Evolutionary conservation across 148 eudicot species (phyloP).

Genomic region (Cornus kousa): DNA sequence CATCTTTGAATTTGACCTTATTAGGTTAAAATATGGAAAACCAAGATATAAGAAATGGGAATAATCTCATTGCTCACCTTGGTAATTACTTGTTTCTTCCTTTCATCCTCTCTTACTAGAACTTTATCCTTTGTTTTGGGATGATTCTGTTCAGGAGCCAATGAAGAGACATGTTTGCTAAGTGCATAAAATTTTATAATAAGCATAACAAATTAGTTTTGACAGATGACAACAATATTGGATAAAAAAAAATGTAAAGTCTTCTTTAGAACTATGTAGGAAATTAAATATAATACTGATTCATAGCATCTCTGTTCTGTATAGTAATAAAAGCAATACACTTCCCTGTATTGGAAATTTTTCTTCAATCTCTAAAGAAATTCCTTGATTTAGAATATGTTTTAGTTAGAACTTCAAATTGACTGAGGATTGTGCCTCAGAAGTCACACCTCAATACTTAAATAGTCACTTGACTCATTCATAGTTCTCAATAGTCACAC

Average conservation of each 20-base stretch:
- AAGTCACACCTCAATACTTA: neutral
- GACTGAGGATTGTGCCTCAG: no score
- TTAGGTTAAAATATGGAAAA: neutral
- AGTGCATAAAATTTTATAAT: neutral
- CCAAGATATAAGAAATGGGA: neutral
- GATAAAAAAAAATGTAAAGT: neutral
- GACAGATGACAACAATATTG: neutral
- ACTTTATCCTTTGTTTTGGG: neutral
- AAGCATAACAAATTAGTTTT: no score
- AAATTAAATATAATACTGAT: neutral
- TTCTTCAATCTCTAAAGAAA: no score
- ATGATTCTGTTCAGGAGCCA: neutral
- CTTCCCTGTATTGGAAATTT: neutral
- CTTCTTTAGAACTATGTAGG: neutral
- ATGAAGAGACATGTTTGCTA: neutral
- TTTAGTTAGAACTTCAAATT: no score
- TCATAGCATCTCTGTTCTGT: neutral
- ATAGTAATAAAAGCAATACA: neutral
- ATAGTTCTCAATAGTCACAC: no score
- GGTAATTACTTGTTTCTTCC: slow-evolving; percentile 5
- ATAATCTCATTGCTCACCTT: neutral
- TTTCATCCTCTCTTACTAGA: slow-evolving; percentile 2
- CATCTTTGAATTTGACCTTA: neutral
- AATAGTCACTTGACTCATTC: no score
- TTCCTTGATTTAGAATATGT: no score